Percentiles rank a stretch among this genome's conserved stretches.
These are phyloP conservation scores for Albophoma yamanashiensis DNA, from an alignment of 2,329 filamentous ascomycete genomes.

Conservation along the genomic window DNA sequence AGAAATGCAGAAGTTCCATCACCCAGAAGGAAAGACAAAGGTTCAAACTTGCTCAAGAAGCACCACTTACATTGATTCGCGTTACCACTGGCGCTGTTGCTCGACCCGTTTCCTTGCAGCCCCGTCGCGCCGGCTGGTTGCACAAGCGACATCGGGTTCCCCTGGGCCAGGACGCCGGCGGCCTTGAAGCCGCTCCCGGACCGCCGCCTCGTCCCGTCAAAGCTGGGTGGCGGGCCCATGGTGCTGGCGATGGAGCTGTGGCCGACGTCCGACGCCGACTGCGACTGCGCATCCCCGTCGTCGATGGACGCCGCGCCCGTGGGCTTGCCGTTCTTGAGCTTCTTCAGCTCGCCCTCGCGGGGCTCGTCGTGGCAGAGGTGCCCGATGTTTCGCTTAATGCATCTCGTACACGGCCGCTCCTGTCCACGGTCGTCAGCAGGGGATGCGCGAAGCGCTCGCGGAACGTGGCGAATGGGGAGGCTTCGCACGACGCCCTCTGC, in stretches of 20 bases:
- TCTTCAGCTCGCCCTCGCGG: constrained; percentile 72
- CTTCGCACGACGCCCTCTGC: neutral
- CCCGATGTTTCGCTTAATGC: constrained; percentile 97
- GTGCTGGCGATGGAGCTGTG: constrained; percentile 45
- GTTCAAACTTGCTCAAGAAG: constrained; percentile 6
- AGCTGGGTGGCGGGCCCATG: constrained; percentile 41
- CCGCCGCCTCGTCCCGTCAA: constrained; percentile 21
- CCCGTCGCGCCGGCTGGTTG: constrained; percentile 61
- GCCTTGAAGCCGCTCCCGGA: constrained; percentile 30
- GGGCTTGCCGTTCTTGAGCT: constrained; percentile 49
- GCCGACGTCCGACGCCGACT: constrained; percentile 30
- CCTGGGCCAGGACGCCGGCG: constrained; percentile 33
- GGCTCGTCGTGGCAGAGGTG: constrained; percentile 98
- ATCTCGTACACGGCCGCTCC: constrained; percentile 94
- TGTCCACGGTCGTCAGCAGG: constrained; percentile 24
- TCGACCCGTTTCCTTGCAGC: constrained; percentile 48
- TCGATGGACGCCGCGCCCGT: constrained; percentile 40
- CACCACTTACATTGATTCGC: constrained; percentile 63
- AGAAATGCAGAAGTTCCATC: too few species aligned
- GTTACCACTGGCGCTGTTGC: constrained; percentile 41
- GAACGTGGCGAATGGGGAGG: constrained; percentile 1
- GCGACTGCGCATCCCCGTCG: constrained; percentile 45
- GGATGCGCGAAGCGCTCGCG: neutral
- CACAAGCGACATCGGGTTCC: constrained; percentile 54
- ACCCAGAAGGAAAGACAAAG: neutral